Evolutionary conservation across 371 early-diverging fungal species (phyloP).

Genomic region (Saksenaea vasiformis): DNA sequence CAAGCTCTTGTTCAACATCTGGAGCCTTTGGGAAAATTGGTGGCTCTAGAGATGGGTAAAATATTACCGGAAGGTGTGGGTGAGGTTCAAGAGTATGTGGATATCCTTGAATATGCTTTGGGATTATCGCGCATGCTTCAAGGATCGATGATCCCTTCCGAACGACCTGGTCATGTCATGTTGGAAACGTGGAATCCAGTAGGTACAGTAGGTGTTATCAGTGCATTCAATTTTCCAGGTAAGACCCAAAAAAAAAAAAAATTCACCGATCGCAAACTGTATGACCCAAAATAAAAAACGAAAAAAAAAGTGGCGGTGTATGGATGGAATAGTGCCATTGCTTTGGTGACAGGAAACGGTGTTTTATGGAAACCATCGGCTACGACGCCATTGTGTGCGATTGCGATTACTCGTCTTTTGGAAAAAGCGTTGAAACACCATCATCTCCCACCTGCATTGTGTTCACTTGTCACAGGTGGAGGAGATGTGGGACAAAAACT

Average conservation of each 20-base stretch:
- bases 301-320: conserved; percentile 60
- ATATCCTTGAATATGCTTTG: conserved; percentile 92
- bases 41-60: conserved; percentile 96
- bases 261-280: background rate
- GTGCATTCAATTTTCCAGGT: conserved; percentile 90
- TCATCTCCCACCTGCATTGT: conserved; percentile 85
- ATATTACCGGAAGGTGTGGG: conserved; percentile 95
- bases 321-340: conserved; percentile 95
- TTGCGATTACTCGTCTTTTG: conserved; percentile 91
- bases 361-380: conserved; percentile 95
- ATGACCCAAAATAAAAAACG: background rate
- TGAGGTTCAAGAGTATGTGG: conserved; percentile 97
- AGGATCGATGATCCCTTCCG: conserved; percentile 90
- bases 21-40: conserved; percentile 82
- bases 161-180: conserved; percentile 95
- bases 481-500: conserved; percentile 86
- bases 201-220: conserved; percentile 94
- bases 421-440: conserved; percentile 83
- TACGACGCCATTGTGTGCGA: conserved; percentile 83
- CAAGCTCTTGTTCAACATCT: conserved; percentile 78
- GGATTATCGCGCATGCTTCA: conserved; percentile 86
- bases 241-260: conserved; percentile 7
- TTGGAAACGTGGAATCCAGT: conserved; percentile 96
- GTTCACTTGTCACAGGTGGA: conserved; percentile 88
- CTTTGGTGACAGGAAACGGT: conserved; percentile 91